Evolutionary conservation across 192 early-diverging fungal species (phyloP).

Genomic region (Backusella psychrophila): DNA sequence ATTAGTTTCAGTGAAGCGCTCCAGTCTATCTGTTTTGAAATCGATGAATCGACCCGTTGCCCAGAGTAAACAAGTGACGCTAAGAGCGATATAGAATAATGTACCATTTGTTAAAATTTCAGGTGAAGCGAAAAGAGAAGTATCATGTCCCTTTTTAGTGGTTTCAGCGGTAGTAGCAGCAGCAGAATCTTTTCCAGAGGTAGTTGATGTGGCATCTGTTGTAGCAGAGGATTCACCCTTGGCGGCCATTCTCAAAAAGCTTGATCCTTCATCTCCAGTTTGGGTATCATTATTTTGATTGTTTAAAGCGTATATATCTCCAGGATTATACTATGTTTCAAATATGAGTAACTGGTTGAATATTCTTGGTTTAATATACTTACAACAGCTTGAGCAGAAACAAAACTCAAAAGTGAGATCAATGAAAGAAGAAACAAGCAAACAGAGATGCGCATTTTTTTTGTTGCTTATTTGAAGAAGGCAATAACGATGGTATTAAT

Average conservation of each 20-base stretch:
- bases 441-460: background rate
- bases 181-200: background rate
- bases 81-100: constrained; percentile 26
- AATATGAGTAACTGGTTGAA: background rate
- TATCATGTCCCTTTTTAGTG: background rate
- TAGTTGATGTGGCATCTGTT: background rate
- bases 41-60: constrained; percentile 29
- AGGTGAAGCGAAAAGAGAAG: constrained; percentile 11
- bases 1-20: constrained; percentile 16
- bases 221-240: background rate
- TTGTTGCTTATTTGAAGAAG: background rate
- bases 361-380: background rate
- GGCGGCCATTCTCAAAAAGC: background rate
- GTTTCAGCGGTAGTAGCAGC: background rate
- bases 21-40: constrained; percentile 17
- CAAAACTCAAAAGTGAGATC: background rate
- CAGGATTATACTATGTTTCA: background rate
- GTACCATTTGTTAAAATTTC: constrained; percentile 23
- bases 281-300: background rate
- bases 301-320: background rate
- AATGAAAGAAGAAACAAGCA: background rate
- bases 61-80: constrained; percentile 27
- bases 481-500: background rate
- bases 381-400: background rate
- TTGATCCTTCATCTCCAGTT: background rate